Base-by-base conservation (phyloP, 2,329 filamentous ascomycete species). In the Cladosporium cucumerinum region DNA sequence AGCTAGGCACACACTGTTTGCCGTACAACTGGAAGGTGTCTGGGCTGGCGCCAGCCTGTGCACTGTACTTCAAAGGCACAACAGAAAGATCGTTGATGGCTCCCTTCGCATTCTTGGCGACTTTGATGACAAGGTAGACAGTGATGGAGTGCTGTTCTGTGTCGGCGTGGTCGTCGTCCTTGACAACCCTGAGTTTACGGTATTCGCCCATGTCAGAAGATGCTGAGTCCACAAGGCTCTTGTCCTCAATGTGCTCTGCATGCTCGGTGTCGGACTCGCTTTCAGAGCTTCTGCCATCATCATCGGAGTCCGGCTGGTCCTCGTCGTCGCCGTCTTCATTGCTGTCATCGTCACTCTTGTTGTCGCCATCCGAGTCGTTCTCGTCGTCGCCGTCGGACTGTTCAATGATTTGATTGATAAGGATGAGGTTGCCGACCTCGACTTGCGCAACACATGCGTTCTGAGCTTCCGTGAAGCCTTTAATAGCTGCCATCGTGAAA, bases 11-110 rank as follows among this genome's bases (percentile, higher is more conserved):
- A 23, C 65, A 61, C 2, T 66, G 21, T 18, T 64, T 65, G 63
- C 71, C 72, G 59, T 67, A 69, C 54, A 73, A 65, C 3, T 70
- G 68, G 57, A 67, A 73, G n/a, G 36, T 64, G 46, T 18, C 26
- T 21, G 55, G 57, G 46, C 39, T 32, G 3, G 30, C 30, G 1
- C 63, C 52, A 14, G 51, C 43, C 14, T 32, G 18, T 2, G 12
- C n/a, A 23, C 30, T 32, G 21, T 61, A 61, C 21, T 39, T 30
- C 43, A 61, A 21, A n/a, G 26, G 18, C 1, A 49, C 52, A 11
- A 66, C 34, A 26, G 64, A 65, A 23, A 65, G 30, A 14, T 66
- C 34, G 28, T 70, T 66, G 59, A 69, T 65, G 14, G 18, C 34
- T 61, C 62, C 66, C 8, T 63, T 57, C 25, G 21, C 18, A 23